phyloP scores from a whole-genome alignment of 352 stramenopile genomes.

The Pythium biforme region DNA sequence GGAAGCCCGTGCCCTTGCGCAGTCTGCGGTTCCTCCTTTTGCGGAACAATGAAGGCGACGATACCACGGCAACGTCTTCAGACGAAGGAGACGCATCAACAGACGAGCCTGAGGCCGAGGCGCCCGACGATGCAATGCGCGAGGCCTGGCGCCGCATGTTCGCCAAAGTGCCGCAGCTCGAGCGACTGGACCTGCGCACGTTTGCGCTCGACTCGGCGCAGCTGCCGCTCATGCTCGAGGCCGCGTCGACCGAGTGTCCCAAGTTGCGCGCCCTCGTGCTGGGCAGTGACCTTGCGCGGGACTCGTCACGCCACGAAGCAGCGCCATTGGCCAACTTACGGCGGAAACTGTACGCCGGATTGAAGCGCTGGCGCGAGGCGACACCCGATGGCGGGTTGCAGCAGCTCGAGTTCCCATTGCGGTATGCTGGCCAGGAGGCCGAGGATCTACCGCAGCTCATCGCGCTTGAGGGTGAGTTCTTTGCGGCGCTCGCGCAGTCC shows the following conservation, averaged over 20 bases:
- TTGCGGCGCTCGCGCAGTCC: conserved; percentile 9
- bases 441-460: neutral
- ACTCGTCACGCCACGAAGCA: neutral
- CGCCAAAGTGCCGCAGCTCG: conserved; percentile 17
- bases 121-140: conserved; percentile 6
- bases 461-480: conserved; percentile 13
- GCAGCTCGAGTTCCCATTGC: conserved; percentile 19
- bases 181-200: conserved; percentile 19
- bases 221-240: conserved; percentile 11
- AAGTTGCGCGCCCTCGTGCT: conserved; percentile 9
- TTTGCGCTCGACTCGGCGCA: conserved; percentile 7
- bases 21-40: conserved; percentile 10
- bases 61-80: too few relatives aligned
- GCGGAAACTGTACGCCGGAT: neutral
- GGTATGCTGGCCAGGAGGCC: neutral
- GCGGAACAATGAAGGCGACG: neutral
- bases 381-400: neutral
- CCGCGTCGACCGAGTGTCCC: conserved; percentile 4
- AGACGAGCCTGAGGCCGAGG: conserved; percentile 10
- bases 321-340: neutral
- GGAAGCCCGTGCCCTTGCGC: conserved; percentile 13
- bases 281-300: neutral
- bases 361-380: conserved; percentile 3
- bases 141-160: conserved; percentile 10
- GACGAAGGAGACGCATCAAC: neutral